Percentiles rank a stretch among this genome's conserved stretches.
These are phyloP conservation scores for Coniochaeta ligniaria DNA, from an alignment of 2,329 filamentous ascomycete genomes.

Conservation along the genomic window DNA sequence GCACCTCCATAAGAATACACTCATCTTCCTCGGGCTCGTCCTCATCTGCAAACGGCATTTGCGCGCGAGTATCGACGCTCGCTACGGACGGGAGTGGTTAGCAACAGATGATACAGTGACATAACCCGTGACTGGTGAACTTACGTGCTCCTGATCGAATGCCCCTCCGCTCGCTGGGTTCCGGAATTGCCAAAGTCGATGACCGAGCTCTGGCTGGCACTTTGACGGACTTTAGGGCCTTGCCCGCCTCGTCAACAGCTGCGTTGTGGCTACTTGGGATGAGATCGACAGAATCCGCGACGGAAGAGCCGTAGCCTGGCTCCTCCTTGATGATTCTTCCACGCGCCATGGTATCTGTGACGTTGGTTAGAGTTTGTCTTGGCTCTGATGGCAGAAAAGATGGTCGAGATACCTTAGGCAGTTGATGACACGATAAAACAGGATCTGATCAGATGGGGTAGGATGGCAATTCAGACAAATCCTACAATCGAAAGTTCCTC, in stretches of 20 bases:
- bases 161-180: conserved; percentile 4
- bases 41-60: not conserved
- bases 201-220: not conserved
- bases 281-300: not conserved
- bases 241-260: not conserved
- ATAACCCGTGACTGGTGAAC: not conserved
- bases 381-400: not conserved
- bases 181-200: not conserved
- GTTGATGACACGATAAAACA: too few relatives aligned
- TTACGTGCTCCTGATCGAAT: conserved; percentile 15
- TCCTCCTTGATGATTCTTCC: conserved; percentile 1
- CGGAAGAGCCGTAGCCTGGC: not conserved
- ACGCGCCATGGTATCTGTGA: not conserved
- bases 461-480: too few relatives aligned
- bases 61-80: conserved; percentile 17
- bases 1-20: conserved; percentile 19
- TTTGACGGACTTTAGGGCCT: not conserved
- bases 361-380: not conserved
- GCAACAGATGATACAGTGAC: not conserved
- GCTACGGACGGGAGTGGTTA: conserved; percentile 12
- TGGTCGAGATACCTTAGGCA: not conserved
- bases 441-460: too few relatives aligned
- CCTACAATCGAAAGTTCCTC: too few relatives aligned
- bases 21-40: conserved; percentile 14
- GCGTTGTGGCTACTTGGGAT: not conserved